phyloP scores from a whole-genome alignment of 1,284 basidiomycete species.

The Blastosporella zonata region DNA sequence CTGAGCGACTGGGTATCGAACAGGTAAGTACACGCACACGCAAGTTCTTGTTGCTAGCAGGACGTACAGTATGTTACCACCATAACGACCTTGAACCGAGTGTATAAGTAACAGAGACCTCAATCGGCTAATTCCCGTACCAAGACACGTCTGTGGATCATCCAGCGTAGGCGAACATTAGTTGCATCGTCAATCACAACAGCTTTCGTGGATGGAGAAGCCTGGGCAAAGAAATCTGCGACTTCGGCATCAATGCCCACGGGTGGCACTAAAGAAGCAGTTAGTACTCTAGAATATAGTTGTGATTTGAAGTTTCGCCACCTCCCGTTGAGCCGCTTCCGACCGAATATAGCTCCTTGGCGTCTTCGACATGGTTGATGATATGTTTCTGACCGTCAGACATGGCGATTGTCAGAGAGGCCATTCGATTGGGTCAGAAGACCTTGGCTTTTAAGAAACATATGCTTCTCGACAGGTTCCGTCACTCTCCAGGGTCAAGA shows the following conservation, averaged over 20 bases:
- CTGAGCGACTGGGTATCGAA: slow-evolving; percentile 34
- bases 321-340: slow-evolving; percentile 18
- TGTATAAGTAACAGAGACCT: slow-evolving; percentile 1
- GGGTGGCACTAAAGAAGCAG: slow-evolving; percentile 16
- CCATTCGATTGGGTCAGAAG: slow-evolving; percentile 8
- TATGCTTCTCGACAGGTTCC: not conserved
- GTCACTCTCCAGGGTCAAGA: slow-evolving; percentile 1
- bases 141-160: slow-evolving; percentile 51
- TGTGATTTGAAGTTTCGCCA: not conserved
- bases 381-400: slow-evolving; percentile 19
- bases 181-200: slow-evolving; percentile 44
- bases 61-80: slow-evolving; percentile 48
- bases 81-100: slow-evolving; percentile 38
- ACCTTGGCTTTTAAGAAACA: slow-evolving; percentile 16
- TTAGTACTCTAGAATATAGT: not conserved
- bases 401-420: slow-evolving; percentile 11
- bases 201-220: slow-evolving; percentile 19
- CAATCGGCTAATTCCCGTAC: slow-evolving; percentile 22
- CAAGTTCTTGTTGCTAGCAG: not conserved
- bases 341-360: slow-evolving; percentile 30
- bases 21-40: not conserved
- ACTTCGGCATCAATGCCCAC: slow-evolving; percentile 47
- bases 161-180: slow-evolving; percentile 42
- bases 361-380: slow-evolving; percentile 25
- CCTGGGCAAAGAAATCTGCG: slow-evolving; percentile 40